Evolutionary conservation across 1,284 basidiomycete species (phyloP), one percentile per base, ranked within the genome.

Genomic region (Cryptococcus sp.): DNA sequence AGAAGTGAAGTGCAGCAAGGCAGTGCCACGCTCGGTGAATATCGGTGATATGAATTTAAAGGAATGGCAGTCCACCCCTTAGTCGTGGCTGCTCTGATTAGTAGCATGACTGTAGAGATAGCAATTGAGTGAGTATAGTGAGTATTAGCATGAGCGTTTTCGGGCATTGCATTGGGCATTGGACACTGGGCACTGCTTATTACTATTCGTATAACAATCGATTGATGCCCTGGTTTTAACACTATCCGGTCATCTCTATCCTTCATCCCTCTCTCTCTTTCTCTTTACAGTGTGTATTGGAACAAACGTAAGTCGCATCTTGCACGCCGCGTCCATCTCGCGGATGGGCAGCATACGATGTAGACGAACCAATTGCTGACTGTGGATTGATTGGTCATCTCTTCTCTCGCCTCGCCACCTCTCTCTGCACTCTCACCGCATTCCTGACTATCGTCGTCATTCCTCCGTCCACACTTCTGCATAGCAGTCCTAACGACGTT

Each of bases 381-480:
- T 45, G 6, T 19, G n/a, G 8, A 19, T 45, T 45, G 42, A 45
- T 22, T 45, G 42, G n/a, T 22, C 22, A n/a, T 45, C 42, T 45
- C 42, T 45, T 8, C 42, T 45, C 8, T 45, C 42, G 42, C 42
- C 22, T 45, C 42, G 42, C n/a, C 42, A 19, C 42, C 42, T 45
- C 54, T 17, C 47, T 47, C 16, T 25, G 27, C 39, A 47, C 35
- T 62, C 60, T 55, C 47, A 54, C 52, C 51, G 31, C 41, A n/a
- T 57, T 53, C 47, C 57, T 59, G 25, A 25, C 44, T 27, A 48
- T 39, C 17, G 8, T 45, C 38, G 51, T 52, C 50, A 53, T 41
- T 42, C 10, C 17, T 40, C 35, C 38, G 39, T 47, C 27, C 23
- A 19, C 8, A 35, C 31, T 35, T 13, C 31, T 20, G 15, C 25